These are phyloP conservation scores for Yarrowia galli DNA, from an alignment of 1,139 yeast species.

Conservation along the genomic window DNA sequence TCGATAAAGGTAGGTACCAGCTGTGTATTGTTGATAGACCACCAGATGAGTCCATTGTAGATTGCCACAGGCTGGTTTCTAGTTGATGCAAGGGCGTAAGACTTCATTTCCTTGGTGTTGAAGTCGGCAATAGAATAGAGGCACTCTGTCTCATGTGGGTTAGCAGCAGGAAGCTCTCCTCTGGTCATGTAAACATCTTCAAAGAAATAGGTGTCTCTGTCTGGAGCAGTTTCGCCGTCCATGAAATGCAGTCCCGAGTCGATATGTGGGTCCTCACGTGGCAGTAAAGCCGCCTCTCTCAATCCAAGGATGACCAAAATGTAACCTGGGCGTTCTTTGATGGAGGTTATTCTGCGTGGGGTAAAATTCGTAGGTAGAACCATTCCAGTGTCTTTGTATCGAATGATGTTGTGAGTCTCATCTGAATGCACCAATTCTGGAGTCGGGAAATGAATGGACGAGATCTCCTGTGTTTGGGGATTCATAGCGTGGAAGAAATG, in stretches of 20 bases:
- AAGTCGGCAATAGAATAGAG: neutral
- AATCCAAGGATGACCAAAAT: neutral
- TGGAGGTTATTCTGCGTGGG: neutral
- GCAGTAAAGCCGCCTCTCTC: neutral
- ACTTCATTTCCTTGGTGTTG: neutral
- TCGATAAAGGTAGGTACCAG: neutral
- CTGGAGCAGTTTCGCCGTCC: too few relatives aligned
- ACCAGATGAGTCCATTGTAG: neutral
- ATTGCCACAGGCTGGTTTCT: neutral
- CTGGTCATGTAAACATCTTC: neutral
- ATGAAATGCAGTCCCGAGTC: neutral
- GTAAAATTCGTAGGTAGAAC: neutral
- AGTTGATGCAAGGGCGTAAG: neutral
- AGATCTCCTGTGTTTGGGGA: neutral
- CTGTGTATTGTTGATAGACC: neutral
- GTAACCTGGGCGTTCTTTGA: neutral
- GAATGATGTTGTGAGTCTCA: neutral
- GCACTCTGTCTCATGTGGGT: neutral
- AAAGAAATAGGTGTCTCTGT: neutral
- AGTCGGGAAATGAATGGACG: neutral
- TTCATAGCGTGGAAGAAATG: neutral
- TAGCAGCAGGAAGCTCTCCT: neutral
- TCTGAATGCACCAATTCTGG: neutral
- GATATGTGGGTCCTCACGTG: neutral
- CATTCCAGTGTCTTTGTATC: neutral